Conservation (phyloP, 352 stramenopile species). For the Pythium grandisporangium region DNA sequence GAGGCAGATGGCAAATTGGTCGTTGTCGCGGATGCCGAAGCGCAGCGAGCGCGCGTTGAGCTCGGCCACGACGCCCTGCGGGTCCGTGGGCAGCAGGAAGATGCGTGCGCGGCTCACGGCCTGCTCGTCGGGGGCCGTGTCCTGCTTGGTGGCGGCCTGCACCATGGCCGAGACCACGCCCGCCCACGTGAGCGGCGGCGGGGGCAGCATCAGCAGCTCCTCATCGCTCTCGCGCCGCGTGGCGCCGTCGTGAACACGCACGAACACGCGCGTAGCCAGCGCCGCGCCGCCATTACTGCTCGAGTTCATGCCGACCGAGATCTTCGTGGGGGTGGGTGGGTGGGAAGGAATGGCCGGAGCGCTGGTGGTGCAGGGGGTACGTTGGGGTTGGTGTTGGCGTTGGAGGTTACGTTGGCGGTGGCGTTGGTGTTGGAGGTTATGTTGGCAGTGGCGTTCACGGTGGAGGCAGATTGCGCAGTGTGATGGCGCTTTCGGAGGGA, state of each 20-base stretch:
- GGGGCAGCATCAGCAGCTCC: constrained; percentile 56
- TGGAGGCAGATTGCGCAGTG: too few species aligned
- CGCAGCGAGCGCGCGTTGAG: constrained; percentile 64
- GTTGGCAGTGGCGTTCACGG: too few species aligned
- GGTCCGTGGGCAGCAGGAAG: constrained; percentile 50
- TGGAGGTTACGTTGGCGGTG: too few species aligned
- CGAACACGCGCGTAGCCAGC: constrained; percentile 58
- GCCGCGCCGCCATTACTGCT: too few species aligned
- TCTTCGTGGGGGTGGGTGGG: too few species aligned
- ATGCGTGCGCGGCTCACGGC: constrained; percentile 35
- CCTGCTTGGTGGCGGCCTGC: constrained; percentile 39
- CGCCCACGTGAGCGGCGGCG: constrained; percentile 58
- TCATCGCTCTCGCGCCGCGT: constrained; percentile 43
- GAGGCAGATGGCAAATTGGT: constrained; percentile 65
- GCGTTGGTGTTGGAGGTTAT: too few species aligned
- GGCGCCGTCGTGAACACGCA: constrained; percentile 58
- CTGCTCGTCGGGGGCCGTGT: constrained; percentile 26
- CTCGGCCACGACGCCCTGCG: constrained; percentile 52
- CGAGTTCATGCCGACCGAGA: too few species aligned
- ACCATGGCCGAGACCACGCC: constrained; percentile 56
- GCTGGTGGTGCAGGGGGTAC: too few species aligned
- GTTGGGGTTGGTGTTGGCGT: too few species aligned
- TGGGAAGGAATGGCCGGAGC: too few species aligned
- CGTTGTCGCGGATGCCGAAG: constrained; percentile 70
- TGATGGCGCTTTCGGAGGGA: too few species aligned